phyloP scores from a whole-genome alignment of 345 rosid genomes.

The Populus euphratica region DNA sequence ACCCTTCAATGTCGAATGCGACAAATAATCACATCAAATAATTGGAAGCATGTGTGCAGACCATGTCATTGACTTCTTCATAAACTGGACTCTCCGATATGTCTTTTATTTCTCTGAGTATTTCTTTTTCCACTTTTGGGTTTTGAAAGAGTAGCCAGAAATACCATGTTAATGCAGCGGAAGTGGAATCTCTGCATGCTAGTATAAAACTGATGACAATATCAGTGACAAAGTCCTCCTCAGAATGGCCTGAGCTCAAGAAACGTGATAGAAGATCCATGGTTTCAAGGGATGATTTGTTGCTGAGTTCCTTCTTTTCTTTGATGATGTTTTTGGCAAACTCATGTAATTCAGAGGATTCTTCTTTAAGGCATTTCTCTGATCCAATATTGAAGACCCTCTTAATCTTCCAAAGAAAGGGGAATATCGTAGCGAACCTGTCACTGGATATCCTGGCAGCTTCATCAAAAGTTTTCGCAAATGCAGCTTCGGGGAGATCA shows the following conservation, averaged over 20 bases:
- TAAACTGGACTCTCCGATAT: conserved; percentile 15
- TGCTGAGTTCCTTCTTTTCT: conserved; percentile 40
- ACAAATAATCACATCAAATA: too few species aligned
- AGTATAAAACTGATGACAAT: conserved; percentile 59
- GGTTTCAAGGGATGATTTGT: conserved; percentile 23
- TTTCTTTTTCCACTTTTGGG: conserved; percentile 36
- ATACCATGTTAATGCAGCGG: conserved; percentile 80
- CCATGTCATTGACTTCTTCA: conserved; percentile 36
- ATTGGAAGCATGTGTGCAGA: neutral
- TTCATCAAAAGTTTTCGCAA: conserved; percentile 50
- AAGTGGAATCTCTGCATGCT: conserved; percentile 70
- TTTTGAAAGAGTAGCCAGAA: conserved; percentile 50
- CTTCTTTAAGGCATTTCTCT: conserved; percentile 40
- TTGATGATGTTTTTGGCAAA: conserved; percentile 44
- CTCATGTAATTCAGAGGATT: conserved; percentile 37
- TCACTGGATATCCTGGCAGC: conserved; percentile 33
- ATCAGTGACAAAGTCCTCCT: conserved; percentile 46
- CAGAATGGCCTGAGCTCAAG: conserved; percentile 44
- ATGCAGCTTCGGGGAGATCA: conserved; percentile 33
- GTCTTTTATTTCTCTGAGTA: conserved; percentile 39
- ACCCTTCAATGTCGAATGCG: too few species aligned
- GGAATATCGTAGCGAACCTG: conserved; percentile 28
- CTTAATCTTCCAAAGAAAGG: conserved; percentile 45
- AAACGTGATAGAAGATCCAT: conserved; percentile 56
- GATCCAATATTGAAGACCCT: conserved; percentile 41